A percentile compares a stretch with the other conserved stretches of the same genome.
phyloP scores from a whole-genome alignment of 192 early-diverging fungal species.

The Coemansia sp. region DNA sequence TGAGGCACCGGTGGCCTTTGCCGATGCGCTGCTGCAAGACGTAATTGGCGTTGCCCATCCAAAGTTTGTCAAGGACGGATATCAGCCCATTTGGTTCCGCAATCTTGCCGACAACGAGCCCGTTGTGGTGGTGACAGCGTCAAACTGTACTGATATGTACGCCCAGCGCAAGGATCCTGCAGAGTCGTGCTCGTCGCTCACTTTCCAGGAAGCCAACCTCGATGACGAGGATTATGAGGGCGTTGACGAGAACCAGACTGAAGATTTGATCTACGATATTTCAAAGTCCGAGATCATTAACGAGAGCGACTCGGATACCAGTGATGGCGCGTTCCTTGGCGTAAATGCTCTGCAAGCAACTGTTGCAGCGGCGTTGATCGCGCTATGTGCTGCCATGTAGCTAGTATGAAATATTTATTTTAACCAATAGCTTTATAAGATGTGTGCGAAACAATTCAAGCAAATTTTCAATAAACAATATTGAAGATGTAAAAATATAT shows the following conservation, averaged over 20 bases:
- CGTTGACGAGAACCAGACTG: constrained; percentile 41
- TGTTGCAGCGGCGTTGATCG: background rate
- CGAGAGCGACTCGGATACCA: constrained; percentile 4
- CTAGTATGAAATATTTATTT: too few species aligned
- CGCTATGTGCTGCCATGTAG: background rate
- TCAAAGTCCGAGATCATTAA: constrained; percentile 43
- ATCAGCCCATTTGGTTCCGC: constrained; percentile 66
- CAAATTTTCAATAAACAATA: background rate
- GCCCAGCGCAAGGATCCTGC: constrained; percentile 32
- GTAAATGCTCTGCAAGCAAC: background rate
- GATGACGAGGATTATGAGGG: constrained; percentile 35
- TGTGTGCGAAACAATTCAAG: background rate
- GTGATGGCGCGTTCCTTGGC: background rate
- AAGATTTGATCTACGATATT: constrained; percentile 43
- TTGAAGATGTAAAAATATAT: too few species aligned
- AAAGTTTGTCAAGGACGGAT: constrained; percentile 49
- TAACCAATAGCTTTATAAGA: background rate
- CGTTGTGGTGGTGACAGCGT: constrained; percentile 50
- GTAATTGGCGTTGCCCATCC: constrained; percentile 66
- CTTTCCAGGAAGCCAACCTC: constrained; percentile 43
- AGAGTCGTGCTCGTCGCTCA: constrained; percentile 26
- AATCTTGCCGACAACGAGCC: constrained; percentile 61
- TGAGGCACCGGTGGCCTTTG: constrained; percentile 63
- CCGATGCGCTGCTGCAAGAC: constrained; percentile 70
- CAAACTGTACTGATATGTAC: constrained; percentile 59